phyloP scores from a whole-genome alignment of 441 rosid species.

The Gossypium lobatum region DNA sequence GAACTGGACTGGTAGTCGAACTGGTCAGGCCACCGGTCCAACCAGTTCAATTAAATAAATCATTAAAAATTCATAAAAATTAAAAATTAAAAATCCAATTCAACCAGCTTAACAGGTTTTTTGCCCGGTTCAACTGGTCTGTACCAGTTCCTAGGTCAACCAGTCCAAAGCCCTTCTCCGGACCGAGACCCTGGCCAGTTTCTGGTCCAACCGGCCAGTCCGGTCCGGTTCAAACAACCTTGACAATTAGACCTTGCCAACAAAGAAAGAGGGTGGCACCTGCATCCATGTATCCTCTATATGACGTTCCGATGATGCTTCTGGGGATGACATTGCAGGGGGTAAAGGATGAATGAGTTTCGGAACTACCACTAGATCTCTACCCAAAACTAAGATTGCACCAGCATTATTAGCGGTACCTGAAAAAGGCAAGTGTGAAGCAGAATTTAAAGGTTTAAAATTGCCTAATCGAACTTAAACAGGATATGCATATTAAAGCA shows the following conservation, averaged over 20 bases:
- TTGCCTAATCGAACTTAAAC: neutral
- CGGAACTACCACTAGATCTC: conserved; percentile 98
- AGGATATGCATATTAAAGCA: neutral
- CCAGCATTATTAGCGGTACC: conserved; percentile 99
- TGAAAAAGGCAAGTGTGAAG: conserved; percentile 23
- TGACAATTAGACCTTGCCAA: neutral
- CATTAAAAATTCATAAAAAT: too few relatives aligned
- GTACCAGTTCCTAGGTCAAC: too few relatives aligned
- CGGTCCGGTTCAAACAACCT: too few relatives aligned
- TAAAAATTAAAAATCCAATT: too few relatives aligned
- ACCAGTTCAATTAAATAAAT: too few relatives aligned
- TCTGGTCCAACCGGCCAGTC: too few relatives aligned
- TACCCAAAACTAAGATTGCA: conserved; percentile 94
- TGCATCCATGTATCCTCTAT: conserved; percentile 99
- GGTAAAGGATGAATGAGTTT: conserved; percentile 95
- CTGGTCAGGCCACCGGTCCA: too few relatives aligned
- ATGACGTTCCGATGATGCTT: conserved; percentile 75
- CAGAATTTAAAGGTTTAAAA: conserved; percentile 5
- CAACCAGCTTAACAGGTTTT: too few relatives aligned
- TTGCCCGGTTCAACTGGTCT: too few relatives aligned
- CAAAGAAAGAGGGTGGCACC: conserved; percentile 32
- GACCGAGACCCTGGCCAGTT: too few relatives aligned
- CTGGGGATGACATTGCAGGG: conserved; percentile 83
- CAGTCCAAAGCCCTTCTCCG: too few relatives aligned
- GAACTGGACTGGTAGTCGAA: too few relatives aligned